Evolutionary conservation across 2,329 filamentous ascomycete genomes (phyloP), one percentile per base, ranked within the genome.

Genomic region (Cordyceps fumosorosea): DNA sequence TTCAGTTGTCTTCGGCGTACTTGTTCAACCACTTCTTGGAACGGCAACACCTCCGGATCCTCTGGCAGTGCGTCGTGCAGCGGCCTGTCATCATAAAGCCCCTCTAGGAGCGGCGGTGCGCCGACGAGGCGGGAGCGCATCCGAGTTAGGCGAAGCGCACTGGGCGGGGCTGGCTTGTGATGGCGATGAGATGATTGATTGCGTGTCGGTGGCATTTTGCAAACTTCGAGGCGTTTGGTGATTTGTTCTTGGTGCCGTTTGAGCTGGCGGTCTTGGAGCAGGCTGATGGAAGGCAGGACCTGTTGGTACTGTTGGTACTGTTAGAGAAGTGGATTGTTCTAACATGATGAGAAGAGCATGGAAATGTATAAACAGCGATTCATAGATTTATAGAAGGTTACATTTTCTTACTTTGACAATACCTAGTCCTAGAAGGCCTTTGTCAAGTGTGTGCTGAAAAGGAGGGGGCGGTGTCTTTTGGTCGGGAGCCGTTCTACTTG

Each of bases 31-130:
- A 68, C 68, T 7, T 69, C 50, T 2, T 34, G 32, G 40, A 53
- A 66, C n/a, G 56, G 48, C 5, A 69, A 37, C 10, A 18, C 11
- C 12, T 64, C 65, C 11, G 68, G 66, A 3, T 70, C 67, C 4
- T 32, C 34, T 10, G 60, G 8, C 14, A 67, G 56, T 1, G 62
- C 26, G 8, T 63, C 64, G 1, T 53, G n/a, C 8, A 67, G 61
- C 8, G n/a, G 50, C 18, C 63, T 64, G 11, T 40, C 62, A 14
- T 61, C 14, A 20, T 66, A 65, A 34, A 71, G 65, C 6, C 68
- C 67, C 14, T 32, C 44, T 69, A 71, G 69, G 10, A 70, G 63
- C 1, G 63, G 65, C 40, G 69, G 63, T 34, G 69, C 64, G 48
- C 64, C 54, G 2, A 29, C 42, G n/a, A 70, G 65, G 24, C 40